Evolutionary conservation across 768 basidiomycete species (phyloP).

Genomic region (Paxillus ammoniavirescens): DNA sequence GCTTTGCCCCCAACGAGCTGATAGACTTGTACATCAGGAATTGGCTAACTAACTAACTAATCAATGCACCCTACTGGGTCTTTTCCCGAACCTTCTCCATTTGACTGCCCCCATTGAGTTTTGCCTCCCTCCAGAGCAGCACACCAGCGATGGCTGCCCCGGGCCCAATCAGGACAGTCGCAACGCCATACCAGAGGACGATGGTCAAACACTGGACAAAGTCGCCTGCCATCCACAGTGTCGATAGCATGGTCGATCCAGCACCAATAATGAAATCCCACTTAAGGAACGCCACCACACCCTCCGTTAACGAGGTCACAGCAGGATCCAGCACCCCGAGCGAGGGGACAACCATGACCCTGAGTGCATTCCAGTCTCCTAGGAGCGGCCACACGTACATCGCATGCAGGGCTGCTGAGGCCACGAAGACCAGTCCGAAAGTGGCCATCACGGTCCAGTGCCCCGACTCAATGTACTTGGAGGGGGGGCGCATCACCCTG

Average conservation of each 20-base stretch:
- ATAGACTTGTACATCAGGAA: too few species aligned
- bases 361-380: conserved; percentile 3
- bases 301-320: conserved; percentile 4
- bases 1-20: too few species aligned
- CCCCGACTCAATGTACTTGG: conserved; percentile 15
- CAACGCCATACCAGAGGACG: conserved; percentile 42
- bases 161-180: conserved; percentile 44
- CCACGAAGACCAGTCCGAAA: conserved; percentile 15
- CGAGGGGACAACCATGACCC: conserved; percentile 13
- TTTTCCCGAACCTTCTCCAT: not conserved
- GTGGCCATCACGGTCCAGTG: conserved; percentile 19
- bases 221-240: conserved; percentile 47
- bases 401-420: conserved; percentile 27
- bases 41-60: not conserved
- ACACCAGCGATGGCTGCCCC: conserved; percentile 50
- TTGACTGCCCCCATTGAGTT: conserved; percentile 16
- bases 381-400: conserved; percentile 17
- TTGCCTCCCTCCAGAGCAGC: conserved; percentile 48
- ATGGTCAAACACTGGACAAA: conserved; percentile 32
- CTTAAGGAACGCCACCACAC: conserved; percentile 42
- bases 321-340: not conserved
- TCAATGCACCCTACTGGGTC: not conserved
- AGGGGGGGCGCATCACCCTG: conserved; percentile 35
- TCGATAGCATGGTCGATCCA: conserved; percentile 39
- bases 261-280: conserved; percentile 48